Base-by-base conservation (phyloP, 495 filamentous ascomycete species). In the Talaromyces nanjingensis region DNA sequence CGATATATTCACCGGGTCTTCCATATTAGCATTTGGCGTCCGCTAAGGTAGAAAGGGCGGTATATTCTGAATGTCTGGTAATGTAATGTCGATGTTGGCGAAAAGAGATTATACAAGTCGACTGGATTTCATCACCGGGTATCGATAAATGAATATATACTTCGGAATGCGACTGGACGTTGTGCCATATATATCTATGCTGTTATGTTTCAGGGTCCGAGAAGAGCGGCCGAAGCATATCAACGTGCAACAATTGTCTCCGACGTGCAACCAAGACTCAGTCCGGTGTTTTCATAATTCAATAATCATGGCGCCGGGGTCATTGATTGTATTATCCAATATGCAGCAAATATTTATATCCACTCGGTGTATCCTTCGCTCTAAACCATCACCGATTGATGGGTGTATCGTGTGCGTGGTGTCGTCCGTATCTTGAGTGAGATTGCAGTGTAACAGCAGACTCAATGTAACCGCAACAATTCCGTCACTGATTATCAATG, bases 11-110 rank as follows among this genome's bases (percentile, higher is more conserved):
- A 60, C 59, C 45, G 65, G 49, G 20, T 63, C 68, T 42, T 62
- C 65, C 33, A 62, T 72, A 66, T 6, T 72, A 66, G 22, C 22
- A 24, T 56, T 56, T 69, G 63, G 45, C 60, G 56, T 55, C 52
- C 24, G 20, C 65, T 3, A 66, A 65, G 67, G 67, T 65, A 9
- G 18, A 49, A 20, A 18, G n/a, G 5, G 45, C 7, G 16, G 24
- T 55, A 55, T 27, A 1, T 55, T 29, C 52, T 7, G n/a, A 20
- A 49, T 20, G 45, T 49, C 16, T 49, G 6, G 18, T 20, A 49
- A 20, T 4, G 45, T 22, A 1, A 20, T 18, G 45, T 49, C 8
- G 45, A 49, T 49, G 8, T 18, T 11, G 39, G 3, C 7, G 45
- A 5, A 16, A 20, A 20, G 45, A 20, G 18, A 20, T 49, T 49